A percentile compares a stretch with the other conserved stretches of the same genome.
These are phyloP conservation scores for Aspergillus incahuasiensis DNA, from an alignment of 495 filamentous ascomycete species.

Conservation along the genomic window DNA sequence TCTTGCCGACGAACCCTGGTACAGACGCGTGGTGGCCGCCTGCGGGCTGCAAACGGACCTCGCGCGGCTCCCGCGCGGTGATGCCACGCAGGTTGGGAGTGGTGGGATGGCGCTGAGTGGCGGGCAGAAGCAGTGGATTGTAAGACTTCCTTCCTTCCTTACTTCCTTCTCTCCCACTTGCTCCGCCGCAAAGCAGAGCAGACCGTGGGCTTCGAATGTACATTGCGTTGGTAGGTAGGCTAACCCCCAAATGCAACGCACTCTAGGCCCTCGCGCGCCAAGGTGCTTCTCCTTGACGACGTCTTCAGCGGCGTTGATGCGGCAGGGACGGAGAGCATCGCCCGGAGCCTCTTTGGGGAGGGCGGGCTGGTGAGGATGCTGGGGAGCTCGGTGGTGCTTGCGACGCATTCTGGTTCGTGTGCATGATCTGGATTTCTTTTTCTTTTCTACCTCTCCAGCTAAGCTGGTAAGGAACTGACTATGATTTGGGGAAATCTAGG, in stretches of 20 bases:
- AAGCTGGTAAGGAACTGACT: not conserved
- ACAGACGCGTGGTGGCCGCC: not conserved
- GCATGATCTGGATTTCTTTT: no score
- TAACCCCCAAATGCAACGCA: no score
- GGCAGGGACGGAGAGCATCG: not conserved
- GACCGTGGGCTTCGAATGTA: no score
- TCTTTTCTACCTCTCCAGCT: not conserved
- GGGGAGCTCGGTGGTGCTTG: not conserved
- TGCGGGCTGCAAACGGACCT: not conserved
- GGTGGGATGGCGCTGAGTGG: constrained; percentile 77
- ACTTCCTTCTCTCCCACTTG: no score
- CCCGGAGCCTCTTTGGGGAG: not conserved
- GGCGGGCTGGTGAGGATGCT: not conserved
- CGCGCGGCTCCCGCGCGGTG: constrained; percentile 33
- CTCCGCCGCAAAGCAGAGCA: no score
- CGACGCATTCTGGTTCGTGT: not conserved
- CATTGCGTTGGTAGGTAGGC: no score
- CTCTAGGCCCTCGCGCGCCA: not conserved
- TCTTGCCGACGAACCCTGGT: not conserved
- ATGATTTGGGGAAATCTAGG: not conserved
- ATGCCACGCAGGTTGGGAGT: constrained; percentile 73
- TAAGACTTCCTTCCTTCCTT: not conserved
- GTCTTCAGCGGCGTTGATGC: constrained; percentile 6
- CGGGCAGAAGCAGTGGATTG: constrained; percentile 65
- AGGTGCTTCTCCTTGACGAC: constrained; percentile 1